Base-by-base conservation (phyloP, 2,329 filamentous ascomycete genomes). In the Seiridium unicorne region DNA sequence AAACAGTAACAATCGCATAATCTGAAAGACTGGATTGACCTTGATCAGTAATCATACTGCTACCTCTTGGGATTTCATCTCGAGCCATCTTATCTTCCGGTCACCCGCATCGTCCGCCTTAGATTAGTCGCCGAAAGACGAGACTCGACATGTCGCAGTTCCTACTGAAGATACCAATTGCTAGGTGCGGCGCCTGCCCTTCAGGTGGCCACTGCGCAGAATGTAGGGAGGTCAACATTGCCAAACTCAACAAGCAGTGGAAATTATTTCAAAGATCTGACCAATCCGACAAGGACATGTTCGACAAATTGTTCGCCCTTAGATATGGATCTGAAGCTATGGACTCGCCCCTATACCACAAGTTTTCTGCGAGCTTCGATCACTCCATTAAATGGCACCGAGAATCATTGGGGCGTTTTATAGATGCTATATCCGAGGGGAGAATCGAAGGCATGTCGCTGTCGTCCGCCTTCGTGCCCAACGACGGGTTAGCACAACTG, bases 351-450 rank as follows among this genome's bases (percentile, higher is more conserved):
- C 10, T 56, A 11, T 47, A 46, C 13, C 54, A 56, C 54, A 56
- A 56, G 18, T 56, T 46, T 34, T 56, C 36, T 31, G 34, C 35
- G 13, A 32, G 13, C 13, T 56, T 56, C 31, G 46, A 40, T 10
- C 54, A 18, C 8, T 46, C 54, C 3, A 56, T 56, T 40, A 56
- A 56, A 35, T 56, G 54, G 54, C 54, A 47, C 4, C 42, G 42
- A 18, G 42, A 56, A n/a, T 46, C 54, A 8, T 44, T 56, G 13
- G 44, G 42, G 7, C 18, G 36, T 3, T 56, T 34, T n/a, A 56
- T 56, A n/a, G 54, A 56, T 48, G 54, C 54, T 18, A 56, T 56
- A 9, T 56, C 31, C 42, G 13, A 56, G 3, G 54, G 54, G 1
- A 47, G 18, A n/a, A 31, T 47, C 7, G 54, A 56, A 32, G 8